phyloP scores from a whole-genome alignment of 2,329 filamentous ascomycete species.

The Mycogone perniciosa region DNA sequence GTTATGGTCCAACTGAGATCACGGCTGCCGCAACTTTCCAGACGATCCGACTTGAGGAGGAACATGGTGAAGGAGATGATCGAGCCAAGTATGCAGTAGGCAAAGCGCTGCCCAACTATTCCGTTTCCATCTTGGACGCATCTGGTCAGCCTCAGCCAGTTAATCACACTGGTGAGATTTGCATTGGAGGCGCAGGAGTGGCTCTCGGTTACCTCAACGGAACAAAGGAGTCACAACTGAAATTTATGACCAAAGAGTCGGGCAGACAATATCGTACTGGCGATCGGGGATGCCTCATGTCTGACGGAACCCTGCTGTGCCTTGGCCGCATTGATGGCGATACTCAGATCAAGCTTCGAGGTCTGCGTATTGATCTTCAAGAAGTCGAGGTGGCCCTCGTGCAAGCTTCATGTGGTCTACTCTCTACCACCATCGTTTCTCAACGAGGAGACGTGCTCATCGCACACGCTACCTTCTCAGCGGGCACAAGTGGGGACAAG shows the following conservation, averaged over 20 bases:
- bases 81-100: not conserved
- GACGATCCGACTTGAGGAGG: not conserved
- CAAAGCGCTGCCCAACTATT: conserved; percentile 24
- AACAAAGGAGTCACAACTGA: conserved; percentile 11
- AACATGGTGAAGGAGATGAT: not conserved
- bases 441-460: not conserved
- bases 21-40: conserved; percentile 8
- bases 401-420: conserved; percentile 11
- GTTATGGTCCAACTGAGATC: conserved; percentile 28
- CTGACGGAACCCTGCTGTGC: conserved; percentile 29
- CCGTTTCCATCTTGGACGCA: conserved; percentile 37
- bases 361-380: conserved; percentile 39
- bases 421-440: not conserved
- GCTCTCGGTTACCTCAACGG: conserved; percentile 33
- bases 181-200: conserved; percentile 34
- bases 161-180: conserved; percentile 18
- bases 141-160: conserved; percentile 12
- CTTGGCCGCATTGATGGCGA: conserved; percentile 35
- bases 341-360: conserved; percentile 40
- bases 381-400: conserved; percentile 29
- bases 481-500: no score
- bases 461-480: no score
- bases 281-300: conserved; percentile 29
- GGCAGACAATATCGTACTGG: conserved; percentile 32
- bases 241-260: conserved; percentile 14